These are phyloP conservation scores for Medakamo hakoo DNA, from an alignment of 139 green algal genomes.

Conservation along the genomic window DNA sequence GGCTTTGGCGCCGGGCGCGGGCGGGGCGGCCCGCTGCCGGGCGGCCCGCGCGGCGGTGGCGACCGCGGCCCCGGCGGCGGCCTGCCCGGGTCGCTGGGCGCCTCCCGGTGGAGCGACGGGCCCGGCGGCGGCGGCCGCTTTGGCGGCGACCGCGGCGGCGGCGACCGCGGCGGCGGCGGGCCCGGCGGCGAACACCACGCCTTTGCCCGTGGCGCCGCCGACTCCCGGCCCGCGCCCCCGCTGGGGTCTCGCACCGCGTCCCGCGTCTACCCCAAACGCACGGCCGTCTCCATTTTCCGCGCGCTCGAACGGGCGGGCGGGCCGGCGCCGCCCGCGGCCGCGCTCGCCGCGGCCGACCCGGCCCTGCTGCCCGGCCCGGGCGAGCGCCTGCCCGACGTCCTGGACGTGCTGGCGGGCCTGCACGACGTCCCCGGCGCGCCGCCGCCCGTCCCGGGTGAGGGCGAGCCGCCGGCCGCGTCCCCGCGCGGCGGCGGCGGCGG, in stretches of 20 bases:
- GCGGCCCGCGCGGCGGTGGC: too few relatives aligned
- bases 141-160: too few relatives aligned
- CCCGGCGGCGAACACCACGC: too few relatives aligned
- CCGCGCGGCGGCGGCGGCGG: not conserved
- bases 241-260: not conserved
- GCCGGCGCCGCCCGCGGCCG: too few relatives aligned
- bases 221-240: not conserved
- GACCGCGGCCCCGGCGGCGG: too few relatives aligned
- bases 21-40: too few relatives aligned
- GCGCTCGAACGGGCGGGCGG: not conserved
- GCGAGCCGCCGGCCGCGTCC: not conserved
- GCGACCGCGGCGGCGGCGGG: too few relatives aligned
- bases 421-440: constrained; percentile 1
- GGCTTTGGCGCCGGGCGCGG: too few relatives aligned
- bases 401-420: constrained; percentile 13
- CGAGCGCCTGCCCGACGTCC: constrained; percentile 6
- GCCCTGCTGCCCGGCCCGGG: constrained; percentile 4
- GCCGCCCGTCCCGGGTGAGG: not conserved
- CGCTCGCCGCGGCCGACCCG: not conserved
- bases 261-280: not conserved
- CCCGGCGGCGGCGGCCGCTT: too few relatives aligned
- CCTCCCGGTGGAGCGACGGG: too few relatives aligned
- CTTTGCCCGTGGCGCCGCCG: too few relatives aligned
- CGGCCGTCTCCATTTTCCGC: not conserved
- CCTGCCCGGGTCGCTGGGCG: too few relatives aligned